Base-by-base conservation (phyloP, 306 rosid genomes). In the Dicorynia guianensis region DNA sequence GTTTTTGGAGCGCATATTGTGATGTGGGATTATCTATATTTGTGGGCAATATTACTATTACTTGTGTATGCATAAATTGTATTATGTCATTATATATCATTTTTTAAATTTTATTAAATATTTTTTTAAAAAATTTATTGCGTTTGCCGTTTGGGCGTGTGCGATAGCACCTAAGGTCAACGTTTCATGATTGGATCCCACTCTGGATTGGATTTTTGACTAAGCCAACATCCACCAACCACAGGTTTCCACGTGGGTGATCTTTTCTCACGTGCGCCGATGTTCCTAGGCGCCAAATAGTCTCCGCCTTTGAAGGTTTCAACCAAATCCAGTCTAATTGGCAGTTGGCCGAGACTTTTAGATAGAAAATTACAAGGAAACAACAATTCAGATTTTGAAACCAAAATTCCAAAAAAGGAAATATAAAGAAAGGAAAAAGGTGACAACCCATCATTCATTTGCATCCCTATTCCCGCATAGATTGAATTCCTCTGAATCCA, bases 301-400 rank as follows among this genome's bases (percentile, higher is more conserved):
- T 81, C 66, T 63, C 80, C 62, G 30, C 54, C 69, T 77, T 83
- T 88, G 97, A 89, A 89, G 88, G 73, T 69, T 88, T 89, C 96
- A 89, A 89, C 91, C 59, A 52, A 56, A 67, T 30, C 38, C 48
- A 63, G 73, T 77, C 54, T 39, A 67, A 53, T 46, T 84, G 84
- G 85, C 84, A 55, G 55, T 55, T 20, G 76, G 67, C 53, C 35
- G 8, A 63, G 43, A 64, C 40, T 50, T 69, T 42, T 40, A 64
- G 49, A 50, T 7, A 9, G 10, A 70, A 57, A 9, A 7, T 17
- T 25, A 6, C 1, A 25, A 25, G 30, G 30, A 25, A 48, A 70
- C n/a, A 6, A 33, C 25, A 60, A 59, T 20, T 55, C 42, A 18
- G 13, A 47, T 33, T 18, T 35, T 3, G 77, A 19, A 52, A 25